Evolutionary conservation across 2,329 filamentous ascomycete genomes (phyloP).

Genomic region (Xylariales sp.): DNA sequence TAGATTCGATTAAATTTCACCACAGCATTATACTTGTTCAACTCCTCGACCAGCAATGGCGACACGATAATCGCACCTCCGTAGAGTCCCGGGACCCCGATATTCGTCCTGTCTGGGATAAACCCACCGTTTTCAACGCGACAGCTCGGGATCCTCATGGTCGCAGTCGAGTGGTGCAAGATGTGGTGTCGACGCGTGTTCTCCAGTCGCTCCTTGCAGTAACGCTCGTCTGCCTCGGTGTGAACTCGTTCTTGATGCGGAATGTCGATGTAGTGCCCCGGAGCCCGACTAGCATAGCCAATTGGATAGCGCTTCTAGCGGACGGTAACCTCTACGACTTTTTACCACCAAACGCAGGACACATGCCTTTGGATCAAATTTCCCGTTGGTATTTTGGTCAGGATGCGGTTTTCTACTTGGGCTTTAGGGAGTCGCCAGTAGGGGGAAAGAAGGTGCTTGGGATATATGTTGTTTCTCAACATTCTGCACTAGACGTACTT

Average conservation of each 20-base stretch:
- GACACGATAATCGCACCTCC: neutral
- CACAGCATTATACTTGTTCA: conserved; percentile 7
- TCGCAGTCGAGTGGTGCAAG: conserved; percentile 18
- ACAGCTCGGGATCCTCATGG: conserved; percentile 10
- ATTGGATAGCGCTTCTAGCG: conserved; percentile 22
- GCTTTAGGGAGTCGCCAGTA: conserved; percentile 2
- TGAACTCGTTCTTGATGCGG: conserved; percentile 25
- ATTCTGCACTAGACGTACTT: conserved; percentile 3
- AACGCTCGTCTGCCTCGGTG: conserved; percentile 10
- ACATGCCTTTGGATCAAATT: conserved; percentile 13
- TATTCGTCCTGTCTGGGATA: neutral
- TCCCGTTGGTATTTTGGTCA: conserved; percentile 24
- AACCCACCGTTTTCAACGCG: conserved; percentile 7
- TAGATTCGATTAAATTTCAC: conserved; percentile 13
- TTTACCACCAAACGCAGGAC: conserved; percentile 6
- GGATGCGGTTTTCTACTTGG: conserved; percentile 16
- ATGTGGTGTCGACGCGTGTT: conserved; percentile 17
- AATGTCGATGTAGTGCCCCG: conserved; percentile 17
- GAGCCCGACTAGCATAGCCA: conserved; percentile 21
- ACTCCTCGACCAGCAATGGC: neutral
- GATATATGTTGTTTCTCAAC: conserved; percentile 23
- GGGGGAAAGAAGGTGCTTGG: conserved; percentile 15
- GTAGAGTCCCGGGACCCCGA: neutral
- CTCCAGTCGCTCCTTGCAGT: conserved; percentile 20
- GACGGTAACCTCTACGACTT: conserved; percentile 17